Evolutionary conservation across 805 yeast genomes (phyloP), one percentile per base, ranked within the genome.

Genomic region (Kazachstania kunashirensis): DNA sequence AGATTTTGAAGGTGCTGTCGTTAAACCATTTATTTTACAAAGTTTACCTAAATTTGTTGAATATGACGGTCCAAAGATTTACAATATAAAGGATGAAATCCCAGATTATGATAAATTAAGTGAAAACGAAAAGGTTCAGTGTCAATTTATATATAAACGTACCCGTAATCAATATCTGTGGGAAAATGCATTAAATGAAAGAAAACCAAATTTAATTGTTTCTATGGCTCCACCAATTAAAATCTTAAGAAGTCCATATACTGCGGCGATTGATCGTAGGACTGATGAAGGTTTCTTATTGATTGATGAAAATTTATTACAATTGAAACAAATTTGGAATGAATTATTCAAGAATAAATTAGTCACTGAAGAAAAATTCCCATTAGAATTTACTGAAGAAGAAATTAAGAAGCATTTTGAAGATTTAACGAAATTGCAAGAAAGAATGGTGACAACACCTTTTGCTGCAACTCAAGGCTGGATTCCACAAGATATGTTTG

Each of bases 401-500:
- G 79, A 75, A 44, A 59, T 82, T 30, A 74, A 75, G 40, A 57
- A 65, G 35, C 81, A 78, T 52, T 75, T 73, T 36, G 51, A 65
- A 16, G 72, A 70, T 18, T 67, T 84, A 48, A 77, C 73, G 40
- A 71, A 67, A 21, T 82, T 84, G 65, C 89, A 84, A 59, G 63
- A 72, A 44, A 76, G 74, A 47, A 61, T 82, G 32, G 70, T 79
- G 25, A 67, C 77, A 5, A 70, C 77, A 34, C 96, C 96, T 29
- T 88, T 85, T 60, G 79, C 84, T 21, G 89, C 89, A 32, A 82
- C 96, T 17, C 81, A 83, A 37, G 96, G 96, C 5, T 89, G 96
- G 95, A 73, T 92, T 39, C 96, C 97, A 13, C 95, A 85, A 55
- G 95, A 85, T 54, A 76, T 85, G 81, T 88, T 89, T 53, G 79